These are phyloP conservation scores for Leccinum fuscescens DNA, from an alignment of 1,284 basidiomycete genomes.

Conservation along the genomic window DNA sequence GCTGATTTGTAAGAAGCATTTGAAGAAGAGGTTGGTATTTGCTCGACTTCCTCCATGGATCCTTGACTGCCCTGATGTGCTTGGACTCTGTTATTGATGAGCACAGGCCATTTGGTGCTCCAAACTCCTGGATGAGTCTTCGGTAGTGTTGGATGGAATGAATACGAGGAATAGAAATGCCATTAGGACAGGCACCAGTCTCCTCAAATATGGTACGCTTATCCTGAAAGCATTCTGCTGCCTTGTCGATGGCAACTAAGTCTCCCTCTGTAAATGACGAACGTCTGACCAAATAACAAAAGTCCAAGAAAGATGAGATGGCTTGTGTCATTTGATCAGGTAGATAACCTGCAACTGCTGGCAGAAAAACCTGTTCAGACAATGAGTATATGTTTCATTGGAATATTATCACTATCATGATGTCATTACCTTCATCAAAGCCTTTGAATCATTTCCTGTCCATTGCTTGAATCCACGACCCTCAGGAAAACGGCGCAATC, in stretches of 20 bases:
- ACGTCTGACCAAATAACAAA: neutral
- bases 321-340: neutral
- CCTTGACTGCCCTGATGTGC: neutral
- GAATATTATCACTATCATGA: neutral
- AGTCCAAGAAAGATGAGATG: neutral
- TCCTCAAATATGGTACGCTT: neutral
- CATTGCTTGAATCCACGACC: neutral
- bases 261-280: neutral
- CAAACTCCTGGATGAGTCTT: neutral
- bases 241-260: neutral
- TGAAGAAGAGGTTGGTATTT: neutral
- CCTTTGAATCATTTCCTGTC: conserved; percentile 1
- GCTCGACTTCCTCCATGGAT: neutral
- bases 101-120: neutral
- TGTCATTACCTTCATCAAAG: neutral
- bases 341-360: neutral
- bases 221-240: neutral
- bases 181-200: neutral
- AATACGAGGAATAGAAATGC: neutral
- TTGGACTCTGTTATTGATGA: neutral
- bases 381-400: neutral
- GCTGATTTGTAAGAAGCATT: neutral
- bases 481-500: neutral
- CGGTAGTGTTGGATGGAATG: neutral
- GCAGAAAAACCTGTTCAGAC: neutral